Evolutionary conservation across 306 rosid species (phyloP), one percentile per base, ranked within the genome.

Genomic region (Trifolium dubium): DNA sequence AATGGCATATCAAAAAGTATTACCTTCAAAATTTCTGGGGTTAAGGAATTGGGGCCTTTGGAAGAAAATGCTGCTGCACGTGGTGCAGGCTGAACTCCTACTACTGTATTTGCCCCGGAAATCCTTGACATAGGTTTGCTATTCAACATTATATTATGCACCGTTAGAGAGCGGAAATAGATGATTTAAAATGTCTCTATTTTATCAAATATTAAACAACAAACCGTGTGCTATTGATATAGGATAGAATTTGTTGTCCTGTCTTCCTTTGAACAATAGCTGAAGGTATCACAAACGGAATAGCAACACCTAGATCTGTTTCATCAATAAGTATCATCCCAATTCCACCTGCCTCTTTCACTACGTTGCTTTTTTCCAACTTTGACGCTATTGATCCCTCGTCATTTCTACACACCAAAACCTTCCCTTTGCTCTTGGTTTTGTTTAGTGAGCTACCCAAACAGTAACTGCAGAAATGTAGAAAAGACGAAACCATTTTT

Each of bases 1-100:
- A 10, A 5, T 18, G 65, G n/a, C 18, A 37, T 14, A 31, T 71
- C 19, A 3, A 60, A 53, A 72, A 77, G 74, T 80, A 70, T n/a
- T n/a, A 90, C 96, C 96, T 90, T 90, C 89, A 90, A 69, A 68
- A 90, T 86, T 79, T 88, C 92, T 4, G 92, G 92, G 77, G 93
- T 90, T 78, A 90, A 78, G 67, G 91, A 39, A 78, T 86, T 90
- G 50, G 96, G 96, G 17, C 93, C 96, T 82, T 79, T 90, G n/a
- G 96, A 88, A 71, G 96, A 90, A 85, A 90, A 90, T 78, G 91
- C 79, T 44, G 91, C 69, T 32, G 84, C 87, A 4, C 90, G 89
- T 11, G 96, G 93, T 74, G 96, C 96, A 12, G 96, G 93, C 78
- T 86, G 85, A 40, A 72, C 72, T 74, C 93, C 96, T 80, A 88